Base-by-base conservation (phyloP, 805 yeast species). In the Yarrowia divulgata region DNA sequence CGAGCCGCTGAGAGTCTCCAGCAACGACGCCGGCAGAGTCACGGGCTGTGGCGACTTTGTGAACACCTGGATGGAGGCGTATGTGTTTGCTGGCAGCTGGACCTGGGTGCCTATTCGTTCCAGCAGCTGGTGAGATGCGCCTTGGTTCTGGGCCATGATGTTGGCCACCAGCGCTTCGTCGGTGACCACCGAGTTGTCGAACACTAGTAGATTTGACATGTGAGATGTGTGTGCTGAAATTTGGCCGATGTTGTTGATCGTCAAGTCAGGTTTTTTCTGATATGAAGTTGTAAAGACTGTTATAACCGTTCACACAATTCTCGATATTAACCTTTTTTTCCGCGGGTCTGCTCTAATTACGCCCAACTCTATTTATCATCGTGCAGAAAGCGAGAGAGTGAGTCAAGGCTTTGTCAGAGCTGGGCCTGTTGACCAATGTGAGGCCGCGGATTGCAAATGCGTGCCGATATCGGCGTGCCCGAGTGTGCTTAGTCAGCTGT, bases 91-190 rank as follows among this genome's bases (percentile, higher is more conserved):
- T 6, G 78, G 76, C 13, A 81, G 75, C 8, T 66, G 42, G 14
- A 81, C 78, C 9, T 77, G 78, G 7, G 73, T 72, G 34, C 73
- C 74, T 7, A 74, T 71, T 29, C 83, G 75, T 70, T 80, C 82
- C 23, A 81, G 71, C 55, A 80, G 78, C 76, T 80, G 83, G 64
- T 73, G 75, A 10, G 73, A 71, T 35, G 69, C 50, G 10, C 52
- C 62, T 1, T 49, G 49, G 50, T 66, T 39, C 14, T 42, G 40
- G 42, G 60, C 69, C 50, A 50, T 32, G 40, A 66, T 43, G 49
- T 14, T 13, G 43, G 49, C 52, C 29, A 66, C 69, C 52, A 66
- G 62, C 3, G 62, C 14, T 14, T 50, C 62, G 43, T 66, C 69
- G n/a, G 69, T 52, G 42, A 66, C 69, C 23, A 66, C 69, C 4